Evolutionary conservation across 106 monocot genomes (phyloP).

Genomic region (Dendrobium nobile): DNA sequence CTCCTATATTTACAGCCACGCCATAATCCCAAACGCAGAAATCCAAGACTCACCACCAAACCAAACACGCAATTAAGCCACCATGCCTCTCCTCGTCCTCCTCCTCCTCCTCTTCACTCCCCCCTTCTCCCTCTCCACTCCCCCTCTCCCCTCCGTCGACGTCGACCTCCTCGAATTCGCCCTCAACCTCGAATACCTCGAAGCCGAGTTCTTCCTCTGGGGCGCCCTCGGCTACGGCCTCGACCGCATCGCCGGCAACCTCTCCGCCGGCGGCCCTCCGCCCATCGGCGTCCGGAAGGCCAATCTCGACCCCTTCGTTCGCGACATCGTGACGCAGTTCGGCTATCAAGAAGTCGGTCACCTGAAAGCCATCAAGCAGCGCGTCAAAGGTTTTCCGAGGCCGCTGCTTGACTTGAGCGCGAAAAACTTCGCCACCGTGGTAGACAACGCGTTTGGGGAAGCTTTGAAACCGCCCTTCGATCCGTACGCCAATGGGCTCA

Average conservation of each 20-base stretch:
- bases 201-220: slow-evolving; percentile 73
- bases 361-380: slow-evolving; percentile 52
- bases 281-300: slow-evolving; percentile 52
- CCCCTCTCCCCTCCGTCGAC: slow-evolving; percentile 17
- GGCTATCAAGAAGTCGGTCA: slow-evolving; percentile 76
- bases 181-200: slow-evolving; percentile 64
- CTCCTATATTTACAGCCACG: no score
- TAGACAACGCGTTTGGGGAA: slow-evolving; percentile 26
- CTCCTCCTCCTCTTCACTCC: not conserved
- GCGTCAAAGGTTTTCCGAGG: slow-evolving; percentile 51
- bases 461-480: slow-evolving; percentile 47
- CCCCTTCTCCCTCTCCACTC: not conserved
- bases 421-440: slow-evolving; percentile 33
- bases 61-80: no score
- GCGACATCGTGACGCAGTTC: slow-evolving; percentile 44
- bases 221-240: slow-evolving; percentile 46
- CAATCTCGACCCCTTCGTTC: slow-evolving; percentile 24
- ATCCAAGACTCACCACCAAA: no score
- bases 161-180: slow-evolving; percentile 58
- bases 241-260: slow-evolving; percentile 30
- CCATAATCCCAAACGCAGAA: no score
- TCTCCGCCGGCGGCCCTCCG: slow-evolving; percentile 46
- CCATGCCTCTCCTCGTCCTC: not conserved
- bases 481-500: slow-evolving; percentile 45
- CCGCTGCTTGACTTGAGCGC: slow-evolving; percentile 54